Evolutionary conservation across 2,329 filamentous ascomycete genomes (phyloP).

Genomic region (Bretziella fagacearum): DNA sequence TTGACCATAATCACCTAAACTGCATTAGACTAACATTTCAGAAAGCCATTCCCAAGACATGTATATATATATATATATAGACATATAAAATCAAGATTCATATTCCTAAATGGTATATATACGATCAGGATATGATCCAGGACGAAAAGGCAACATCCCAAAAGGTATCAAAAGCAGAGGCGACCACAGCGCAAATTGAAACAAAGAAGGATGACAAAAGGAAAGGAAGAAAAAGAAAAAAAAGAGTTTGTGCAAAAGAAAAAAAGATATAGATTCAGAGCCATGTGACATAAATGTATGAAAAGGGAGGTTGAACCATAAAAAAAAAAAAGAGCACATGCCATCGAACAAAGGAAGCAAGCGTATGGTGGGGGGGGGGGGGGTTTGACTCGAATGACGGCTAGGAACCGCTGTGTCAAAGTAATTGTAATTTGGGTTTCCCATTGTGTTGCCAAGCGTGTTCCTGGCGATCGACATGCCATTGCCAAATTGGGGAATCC

Average conservation of each 20-base stretch:
- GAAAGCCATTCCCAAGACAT: no score
- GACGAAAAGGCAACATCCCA: slow-evolving; percentile 5
- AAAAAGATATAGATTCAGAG: slow-evolving; percentile 9
- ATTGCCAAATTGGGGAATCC: background rate
- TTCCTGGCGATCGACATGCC: background rate
- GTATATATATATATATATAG: no score
- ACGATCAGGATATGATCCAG: slow-evolving; percentile 13
- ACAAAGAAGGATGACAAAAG: background rate
- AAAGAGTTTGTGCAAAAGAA: background rate
- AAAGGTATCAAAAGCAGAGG: slow-evolving; percentile 13
- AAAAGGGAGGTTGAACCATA: background rate
- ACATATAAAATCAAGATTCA: slow-evolving; percentile 8
- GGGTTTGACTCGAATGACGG: background rate
- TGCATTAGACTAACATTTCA: no score
- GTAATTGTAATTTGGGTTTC: background rate
- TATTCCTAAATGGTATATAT: slow-evolving; percentile 13
- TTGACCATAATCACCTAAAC: no score
- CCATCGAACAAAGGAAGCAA: slow-evolving; percentile 2
- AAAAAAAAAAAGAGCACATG: slow-evolving; percentile 8
- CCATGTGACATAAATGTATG: slow-evolving; percentile 7
- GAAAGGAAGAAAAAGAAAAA: background rate
- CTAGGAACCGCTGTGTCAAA: background rate
- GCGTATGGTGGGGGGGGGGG: background rate
- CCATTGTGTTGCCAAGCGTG: background rate
- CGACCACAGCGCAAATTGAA: slow-evolving; percentile 3